Percentiles rank a stretch among this genome's conserved stretches.
Evolutionary conservation across 202 grass and related monocot species (phyloP).

Genomic region (Saccharum hybrid): DNA sequence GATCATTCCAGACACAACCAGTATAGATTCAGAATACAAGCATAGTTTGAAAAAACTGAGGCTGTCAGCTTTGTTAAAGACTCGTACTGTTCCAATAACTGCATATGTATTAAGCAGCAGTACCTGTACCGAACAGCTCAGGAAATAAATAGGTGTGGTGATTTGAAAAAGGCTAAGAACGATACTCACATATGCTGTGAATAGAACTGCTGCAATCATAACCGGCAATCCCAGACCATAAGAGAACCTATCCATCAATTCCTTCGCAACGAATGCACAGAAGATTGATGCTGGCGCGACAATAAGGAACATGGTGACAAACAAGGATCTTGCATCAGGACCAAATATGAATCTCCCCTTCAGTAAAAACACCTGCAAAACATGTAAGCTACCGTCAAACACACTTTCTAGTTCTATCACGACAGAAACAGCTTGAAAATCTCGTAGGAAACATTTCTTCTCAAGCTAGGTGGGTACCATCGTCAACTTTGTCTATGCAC

Average conservation of each 20-base stretch:
- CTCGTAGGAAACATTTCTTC: background rate
- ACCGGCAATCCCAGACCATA: slow-evolving; percentile 61
- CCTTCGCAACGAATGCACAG: slow-evolving; percentile 64
- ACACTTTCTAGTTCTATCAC: background rate
- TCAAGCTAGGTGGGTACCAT: slow-evolving; percentile 13
- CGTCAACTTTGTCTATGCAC: background rate
- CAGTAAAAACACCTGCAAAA: slow-evolving; percentile 68
- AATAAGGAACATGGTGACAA: slow-evolving; percentile 81
- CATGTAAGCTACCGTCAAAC: slow-evolving; percentile 5
- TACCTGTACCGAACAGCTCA: background rate
- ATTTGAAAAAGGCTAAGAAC: slow-evolving; percentile 24
- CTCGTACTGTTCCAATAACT: slow-evolving; percentile 1
- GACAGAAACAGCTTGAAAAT: slow-evolving; percentile 14
- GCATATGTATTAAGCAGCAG: slow-evolving; percentile 6
- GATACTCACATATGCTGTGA: slow-evolving; percentile 74
- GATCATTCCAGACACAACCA: background rate
- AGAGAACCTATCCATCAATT: slow-evolving; percentile 70
- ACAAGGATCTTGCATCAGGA: slow-evolving; percentile 78
- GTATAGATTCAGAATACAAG: background rate
- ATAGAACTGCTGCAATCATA: slow-evolving; percentile 62
- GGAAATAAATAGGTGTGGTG: slow-evolving; percentile 12
- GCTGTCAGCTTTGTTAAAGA: background rate
- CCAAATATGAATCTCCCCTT: slow-evolving; percentile 82
- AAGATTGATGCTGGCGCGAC: slow-evolving; percentile 61
- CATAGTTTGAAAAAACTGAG: slow-evolving; percentile 17